These are phyloP conservation scores for Zalaria sp. DNA, from an alignment of 2,329 filamentous ascomycete species.

Conservation along the genomic window DNA sequence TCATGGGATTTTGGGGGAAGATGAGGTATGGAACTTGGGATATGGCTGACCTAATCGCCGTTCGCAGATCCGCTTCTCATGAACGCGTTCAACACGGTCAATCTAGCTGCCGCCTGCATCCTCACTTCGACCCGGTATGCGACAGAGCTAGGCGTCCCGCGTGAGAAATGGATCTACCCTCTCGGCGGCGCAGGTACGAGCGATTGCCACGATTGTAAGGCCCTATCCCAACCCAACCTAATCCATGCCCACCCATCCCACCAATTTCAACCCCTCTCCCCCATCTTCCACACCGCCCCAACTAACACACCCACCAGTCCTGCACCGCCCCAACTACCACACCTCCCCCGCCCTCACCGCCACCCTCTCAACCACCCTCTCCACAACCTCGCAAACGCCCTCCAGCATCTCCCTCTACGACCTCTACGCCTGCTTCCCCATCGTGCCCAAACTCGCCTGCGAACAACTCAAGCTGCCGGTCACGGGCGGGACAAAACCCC, in stretches of 20 bases:
- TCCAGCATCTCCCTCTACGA: constrained; percentile 44
- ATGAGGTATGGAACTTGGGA: too few relatives aligned
- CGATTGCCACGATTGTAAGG: constrained; percentile 41
- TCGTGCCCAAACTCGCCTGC: constrained; percentile 53
- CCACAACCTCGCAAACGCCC: too few relatives aligned
- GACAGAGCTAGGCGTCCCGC: constrained; percentile 36
- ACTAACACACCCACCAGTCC: constrained; percentile 32
- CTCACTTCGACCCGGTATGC: constrained; percentile 45
- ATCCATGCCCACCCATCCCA: too few relatives aligned
- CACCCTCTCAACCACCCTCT: constrained; percentile 25
- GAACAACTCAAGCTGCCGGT: constrained; percentile 43
- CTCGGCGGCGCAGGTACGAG: constrained; percentile 49
- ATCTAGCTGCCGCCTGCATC: constrained; percentile 46
- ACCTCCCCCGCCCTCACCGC: constrained; percentile 43
- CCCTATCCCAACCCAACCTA: not conserved
- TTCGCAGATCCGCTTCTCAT: constrained; percentile 48
- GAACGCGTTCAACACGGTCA: constrained; percentile 60
- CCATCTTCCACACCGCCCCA: not conserved
- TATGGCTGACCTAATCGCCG: constrained; percentile 5
- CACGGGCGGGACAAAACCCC: constrained; percentile 30
- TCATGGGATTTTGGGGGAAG: too few relatives aligned
- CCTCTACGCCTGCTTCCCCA: constrained; percentile 56
- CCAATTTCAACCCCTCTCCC: too few relatives aligned
- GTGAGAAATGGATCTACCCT: constrained; percentile 48
- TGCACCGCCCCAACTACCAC: constrained; percentile 45